Base-by-base conservation (phyloP, 345 rosid genomes). In the Acer saccharum region DNA sequence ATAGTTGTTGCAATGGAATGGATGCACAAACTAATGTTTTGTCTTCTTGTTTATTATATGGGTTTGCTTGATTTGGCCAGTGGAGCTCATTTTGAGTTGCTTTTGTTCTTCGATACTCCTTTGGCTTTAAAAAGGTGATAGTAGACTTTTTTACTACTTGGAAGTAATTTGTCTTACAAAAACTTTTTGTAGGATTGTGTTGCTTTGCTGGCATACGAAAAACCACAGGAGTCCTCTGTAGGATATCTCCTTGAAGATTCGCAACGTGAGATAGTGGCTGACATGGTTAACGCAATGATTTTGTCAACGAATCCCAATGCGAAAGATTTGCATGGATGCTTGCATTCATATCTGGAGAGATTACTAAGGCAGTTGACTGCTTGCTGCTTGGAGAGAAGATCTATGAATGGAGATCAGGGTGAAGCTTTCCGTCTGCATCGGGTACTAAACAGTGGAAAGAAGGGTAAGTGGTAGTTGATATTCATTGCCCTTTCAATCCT, bases 201-300 rank as follows among this genome's bases (percentile, higher is more conserved):
- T 82, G 91, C 99, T 52, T 80, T 94, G 82, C 90, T 96, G 75
- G 99, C 93, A 16, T 94, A 89, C 50, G 93, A 89, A 80, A 84
- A 80, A 14, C 98, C 97, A 0, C 83, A 78, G 62, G 87, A 92
- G 76, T 92, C 95, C n/a, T 80, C 87, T 17, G 86, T 86, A 6
- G 95, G 97, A 55, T 87, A 88, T 78, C 95, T 94, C 68, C 89
- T 96, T 10, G 86, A 89, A 78, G 92, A 88, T 58, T 85, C 97
- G 0, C 99, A 85, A 70, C 87, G 92, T n/a, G 99, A 96, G 80
- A 77, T 92, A 64, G 98, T 96, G 68, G 98, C 98, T 0, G 99
- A 96, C 82, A 83, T 90, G 0, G 91, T 94, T 61, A 96, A 96
- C 71, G 92, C 93, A 9, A 89, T 90, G 88, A 85, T 96, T 68